Evolutionary conservation across 2,329 filamentous ascomycete genomes (phyloP).

Genomic region (Colletotrichum eleusines): DNA sequence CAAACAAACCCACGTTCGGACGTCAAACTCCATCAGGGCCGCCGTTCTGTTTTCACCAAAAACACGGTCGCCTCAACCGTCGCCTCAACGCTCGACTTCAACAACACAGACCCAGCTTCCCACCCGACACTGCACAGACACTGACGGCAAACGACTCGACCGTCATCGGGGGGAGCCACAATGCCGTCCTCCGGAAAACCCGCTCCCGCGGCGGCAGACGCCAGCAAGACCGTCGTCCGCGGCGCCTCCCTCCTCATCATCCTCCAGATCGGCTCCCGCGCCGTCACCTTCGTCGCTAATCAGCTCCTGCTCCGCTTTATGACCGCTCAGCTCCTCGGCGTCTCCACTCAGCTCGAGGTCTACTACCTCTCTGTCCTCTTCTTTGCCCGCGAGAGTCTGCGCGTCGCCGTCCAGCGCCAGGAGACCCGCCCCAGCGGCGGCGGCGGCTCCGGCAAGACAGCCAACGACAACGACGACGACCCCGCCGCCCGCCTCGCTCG

Average conservation of each 20-base stretch:
- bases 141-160: neutral
- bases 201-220: slow-evolving; percentile 10
- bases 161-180: neutral
- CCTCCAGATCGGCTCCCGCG: slow-evolving; percentile 88
- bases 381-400: slow-evolving; percentile 90
- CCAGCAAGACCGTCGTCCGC: slow-evolving; percentile 60
- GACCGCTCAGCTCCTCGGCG: slow-evolving; percentile 85
- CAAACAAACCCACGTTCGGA: slow-evolving; percentile 13
- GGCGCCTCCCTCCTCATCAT: slow-evolving; percentile 89
- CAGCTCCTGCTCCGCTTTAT: slow-evolving; percentile 90
- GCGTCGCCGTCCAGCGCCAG: slow-evolving; percentile 91
- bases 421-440: slow-evolving; percentile 19
- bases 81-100: slow-evolving; percentile 15
- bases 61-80: slow-evolving; percentile 35
- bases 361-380: slow-evolving; percentile 95
- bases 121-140: neutral
- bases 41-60: neutral
- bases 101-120: neutral
- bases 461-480: slow-evolving; percentile 34
- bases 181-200: slow-evolving; percentile 18
- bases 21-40: slow-evolving; percentile 6
- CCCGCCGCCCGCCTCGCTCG: slow-evolving; percentile 47
- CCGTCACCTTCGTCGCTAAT: slow-evolving; percentile 91
- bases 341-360: slow-evolving; percentile 91
- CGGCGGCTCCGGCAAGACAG: fast-evolving